A percentile compares a stretch with the other conserved stretches of the same genome.
Evolutionary conservation across 352 stramenopile species (phyloP).

Genomic region (Pythium insidiosum): DNA sequence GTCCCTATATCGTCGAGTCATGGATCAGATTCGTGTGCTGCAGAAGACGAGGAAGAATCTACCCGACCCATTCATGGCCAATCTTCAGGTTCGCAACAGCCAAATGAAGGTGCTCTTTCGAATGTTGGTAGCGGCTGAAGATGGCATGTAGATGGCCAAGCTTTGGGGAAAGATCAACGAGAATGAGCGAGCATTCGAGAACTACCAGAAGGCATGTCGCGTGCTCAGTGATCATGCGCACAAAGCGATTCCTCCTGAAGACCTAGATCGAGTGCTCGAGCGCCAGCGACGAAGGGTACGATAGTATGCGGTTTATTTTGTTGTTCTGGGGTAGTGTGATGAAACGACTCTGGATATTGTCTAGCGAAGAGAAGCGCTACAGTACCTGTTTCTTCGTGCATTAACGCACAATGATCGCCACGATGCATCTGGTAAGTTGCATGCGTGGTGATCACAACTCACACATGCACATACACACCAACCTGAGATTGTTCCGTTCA

Average conservation of each 20-base stretch:
- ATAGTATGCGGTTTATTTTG: neutral
- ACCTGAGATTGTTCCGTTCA: neutral
- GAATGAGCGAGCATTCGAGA: constrained; percentile 34
- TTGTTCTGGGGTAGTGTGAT: neutral
- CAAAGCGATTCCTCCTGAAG: constrained; percentile 15
- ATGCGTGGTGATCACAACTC: too few relatives aligned
- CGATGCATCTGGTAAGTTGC: constrained; percentile 25
- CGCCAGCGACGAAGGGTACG: constrained; percentile 32
- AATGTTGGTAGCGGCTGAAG: neutral
- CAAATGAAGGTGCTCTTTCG: neutral
- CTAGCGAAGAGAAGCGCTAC: constrained; percentile 33
- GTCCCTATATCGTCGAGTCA: constrained; percentile 28
- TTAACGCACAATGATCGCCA: constrained; percentile 24
- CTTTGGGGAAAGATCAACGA: constrained; percentile 49
- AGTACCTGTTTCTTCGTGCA: constrained; percentile 34
- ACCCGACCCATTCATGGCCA: constrained; percentile 36
- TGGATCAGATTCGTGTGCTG: constrained; percentile 31
- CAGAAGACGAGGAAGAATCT: constrained; percentile 28
- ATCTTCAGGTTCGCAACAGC: constrained; percentile 32
- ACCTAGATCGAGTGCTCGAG: constrained; percentile 24
- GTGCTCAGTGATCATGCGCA: constrained; percentile 28
- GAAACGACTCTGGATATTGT: neutral
- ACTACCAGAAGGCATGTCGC: constrained; percentile 35
- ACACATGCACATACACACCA: neutral
- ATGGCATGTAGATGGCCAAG: constrained; percentile 30